Conservation (phyloP, 306 rosid genomes). For the Cucurbita pepo region DNA sequence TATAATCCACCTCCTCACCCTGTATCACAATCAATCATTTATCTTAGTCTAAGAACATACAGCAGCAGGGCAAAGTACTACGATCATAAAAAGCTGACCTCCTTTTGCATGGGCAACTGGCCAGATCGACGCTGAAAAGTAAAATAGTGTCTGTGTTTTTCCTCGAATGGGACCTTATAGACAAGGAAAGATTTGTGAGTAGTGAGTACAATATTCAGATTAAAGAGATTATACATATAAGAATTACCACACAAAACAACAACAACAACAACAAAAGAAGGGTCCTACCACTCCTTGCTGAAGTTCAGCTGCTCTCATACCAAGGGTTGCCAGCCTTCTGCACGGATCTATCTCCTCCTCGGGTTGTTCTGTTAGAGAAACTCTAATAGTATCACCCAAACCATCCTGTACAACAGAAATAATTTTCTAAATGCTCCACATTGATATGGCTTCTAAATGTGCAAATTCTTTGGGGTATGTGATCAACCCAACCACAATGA, state of each 20-base stretch:
- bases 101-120: conserved; percentile 79
- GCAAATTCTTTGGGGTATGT: neutral
- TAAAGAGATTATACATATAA: neutral
- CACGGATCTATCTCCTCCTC: conserved; percentile 99
- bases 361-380: conserved; percentile 94
- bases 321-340: conserved; percentile 76
- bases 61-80: neutral
- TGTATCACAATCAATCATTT: conserved; percentile 15
- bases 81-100: conserved; percentile 29
- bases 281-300: conserved; percentile 91
- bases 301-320: conserved; percentile 65
- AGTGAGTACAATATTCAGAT: neutral
- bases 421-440: neutral
- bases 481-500: neutral
- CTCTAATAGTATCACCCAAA: conserved; percentile 92
- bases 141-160: conserved; percentile 80
- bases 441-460: neutral
- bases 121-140: conserved; percentile 95
- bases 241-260: neutral
- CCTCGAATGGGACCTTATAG: conserved; percentile 78
- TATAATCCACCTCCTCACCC: conserved; percentile 96
- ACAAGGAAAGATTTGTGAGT: conserved; percentile 12
- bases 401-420: conserved; percentile 54
- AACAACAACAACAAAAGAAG: neutral
- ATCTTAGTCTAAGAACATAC: neutral